Percentiles rank a stretch among this genome's conserved stretches.
Evolutionary conservation across 2,329 filamentous ascomycete genomes (phyloP).

Genomic region (Aureobasidium musti): DNA sequence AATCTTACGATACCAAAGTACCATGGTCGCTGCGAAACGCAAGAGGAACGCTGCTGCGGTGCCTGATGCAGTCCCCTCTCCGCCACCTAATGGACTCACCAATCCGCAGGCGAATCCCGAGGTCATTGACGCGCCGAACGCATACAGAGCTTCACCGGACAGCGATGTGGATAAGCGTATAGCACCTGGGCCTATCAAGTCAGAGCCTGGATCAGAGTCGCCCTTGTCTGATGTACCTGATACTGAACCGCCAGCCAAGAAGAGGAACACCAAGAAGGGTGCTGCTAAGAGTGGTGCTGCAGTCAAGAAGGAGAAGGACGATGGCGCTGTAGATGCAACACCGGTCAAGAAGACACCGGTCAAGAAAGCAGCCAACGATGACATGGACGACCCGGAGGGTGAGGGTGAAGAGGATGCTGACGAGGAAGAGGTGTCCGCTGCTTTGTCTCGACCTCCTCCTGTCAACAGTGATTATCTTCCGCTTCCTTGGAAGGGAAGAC

Average conservation of each 20-base stretch:
- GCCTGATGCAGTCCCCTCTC: constrained; percentile 5
- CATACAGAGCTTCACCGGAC: constrained; percentile 50
- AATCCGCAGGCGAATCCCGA: constrained; percentile 45
- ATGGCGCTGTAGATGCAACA: constrained; percentile 32
- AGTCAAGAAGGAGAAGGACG: constrained; percentile 31
- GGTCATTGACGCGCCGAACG: constrained; percentile 47
- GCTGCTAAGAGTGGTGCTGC: constrained; percentile 29
- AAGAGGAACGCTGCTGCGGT: constrained; percentile 16
- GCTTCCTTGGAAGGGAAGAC: constrained; percentile 82
- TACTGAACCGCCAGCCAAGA: constrained; percentile 35
- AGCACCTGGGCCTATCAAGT: constrained; percentile 36
- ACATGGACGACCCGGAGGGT: constrained; percentile 53
- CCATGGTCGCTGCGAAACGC: constrained; percentile 15
- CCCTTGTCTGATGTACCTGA: constrained; percentile 43
- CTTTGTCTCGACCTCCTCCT: constrained; percentile 66
- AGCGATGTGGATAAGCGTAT: constrained; percentile 41
- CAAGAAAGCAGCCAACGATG: constrained; percentile 37
- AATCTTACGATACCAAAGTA: neutral
- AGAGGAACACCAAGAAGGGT: constrained; percentile 34
- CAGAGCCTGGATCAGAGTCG: constrained; percentile 37
- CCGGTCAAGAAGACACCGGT: constrained; percentile 32
- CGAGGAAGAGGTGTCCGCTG: constrained; percentile 60
- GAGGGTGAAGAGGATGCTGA: constrained; percentile 56
- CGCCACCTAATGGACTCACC: constrained; percentile 22
- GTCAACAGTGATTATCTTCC: constrained; percentile 83